A percentile compares a stretch with the other conserved stretches of the same genome.
Conservation (phyloP, 139 green algal genomes). For the Chlorella sorokiniana region DNA sequence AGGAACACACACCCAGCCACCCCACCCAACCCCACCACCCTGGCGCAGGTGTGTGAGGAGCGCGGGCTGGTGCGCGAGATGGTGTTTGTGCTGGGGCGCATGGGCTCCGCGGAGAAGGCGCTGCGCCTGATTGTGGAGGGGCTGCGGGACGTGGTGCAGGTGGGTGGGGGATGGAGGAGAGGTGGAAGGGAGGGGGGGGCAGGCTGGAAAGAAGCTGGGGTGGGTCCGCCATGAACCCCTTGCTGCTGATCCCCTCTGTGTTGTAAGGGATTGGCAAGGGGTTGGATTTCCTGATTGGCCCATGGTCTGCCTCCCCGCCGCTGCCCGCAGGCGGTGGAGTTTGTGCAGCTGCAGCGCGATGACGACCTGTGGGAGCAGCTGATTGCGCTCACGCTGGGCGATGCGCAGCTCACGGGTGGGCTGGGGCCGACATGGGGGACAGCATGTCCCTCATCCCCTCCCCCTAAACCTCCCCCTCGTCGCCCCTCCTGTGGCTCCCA, state of each 20-base stretch:
- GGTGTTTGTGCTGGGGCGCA: conserved; percentile 90
- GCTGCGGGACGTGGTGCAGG: conserved; percentile 82
- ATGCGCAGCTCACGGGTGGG: conserved; percentile 71
- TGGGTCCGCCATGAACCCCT: too few relatives aligned
- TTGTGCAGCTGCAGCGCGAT: conserved; percentile 84
- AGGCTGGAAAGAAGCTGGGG: too few relatives aligned
- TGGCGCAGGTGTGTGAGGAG: conserved; percentile 64
- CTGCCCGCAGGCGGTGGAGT: conserved; percentile 83
- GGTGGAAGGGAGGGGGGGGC: background rate
- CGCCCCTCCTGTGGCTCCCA: too few relatives aligned
- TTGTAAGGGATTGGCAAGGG: too few relatives aligned
- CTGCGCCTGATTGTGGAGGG: conserved; percentile 89
- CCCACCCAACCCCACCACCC: conserved; percentile 13
- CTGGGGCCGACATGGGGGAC: background rate
- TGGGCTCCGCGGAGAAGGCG: conserved; percentile 79
- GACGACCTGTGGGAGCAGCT: conserved; percentile 94
- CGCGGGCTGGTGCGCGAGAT: conserved; percentile 70
- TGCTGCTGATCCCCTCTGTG: too few relatives aligned
- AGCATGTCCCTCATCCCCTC: too few relatives aligned
- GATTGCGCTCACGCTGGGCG: conserved; percentile 76
- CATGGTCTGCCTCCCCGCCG: background rate
- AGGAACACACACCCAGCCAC: background rate
- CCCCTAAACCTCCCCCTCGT: too few relatives aligned
- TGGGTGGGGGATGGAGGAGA: background rate
- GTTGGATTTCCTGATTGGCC: too few relatives aligned